phyloP scores from a whole-genome alignment of 2,329 filamentous ascomycete species.

The Cordyceps tenuipes region DNA sequence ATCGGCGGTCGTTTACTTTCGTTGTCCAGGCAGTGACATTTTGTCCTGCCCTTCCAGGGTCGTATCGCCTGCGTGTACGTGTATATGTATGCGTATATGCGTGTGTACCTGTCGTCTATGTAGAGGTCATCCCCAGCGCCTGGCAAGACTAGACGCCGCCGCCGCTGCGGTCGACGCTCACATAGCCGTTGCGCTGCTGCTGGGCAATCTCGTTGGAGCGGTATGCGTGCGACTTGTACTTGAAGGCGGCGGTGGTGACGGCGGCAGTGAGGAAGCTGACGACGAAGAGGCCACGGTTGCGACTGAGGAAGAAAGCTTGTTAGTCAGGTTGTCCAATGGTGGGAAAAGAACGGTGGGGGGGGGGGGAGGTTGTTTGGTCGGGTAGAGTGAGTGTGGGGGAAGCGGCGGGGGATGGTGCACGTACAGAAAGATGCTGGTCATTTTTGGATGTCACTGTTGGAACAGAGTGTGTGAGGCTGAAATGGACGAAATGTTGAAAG shows the following conservation, averaged over 20 bases:
- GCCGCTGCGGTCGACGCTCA: slow-evolving; percentile 45
- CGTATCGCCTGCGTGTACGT: neutral
- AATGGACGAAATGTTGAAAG: neutral
- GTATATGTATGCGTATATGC: neutral
- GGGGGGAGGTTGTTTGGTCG: too few species aligned
- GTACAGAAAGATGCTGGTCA: slow-evolving; percentile 1
- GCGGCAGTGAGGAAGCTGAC: slow-evolving; percentile 23
- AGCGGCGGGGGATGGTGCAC: neutral
- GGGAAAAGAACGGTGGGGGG: too few species aligned
- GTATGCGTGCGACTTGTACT: slow-evolving; percentile 28
- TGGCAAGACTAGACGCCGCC: slow-evolving; percentile 28
- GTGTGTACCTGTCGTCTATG: neutral
- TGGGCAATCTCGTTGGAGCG: slow-evolving; percentile 36
- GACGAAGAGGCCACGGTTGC: slow-evolving; percentile 29
- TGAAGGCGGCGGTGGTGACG: slow-evolving; percentile 21
- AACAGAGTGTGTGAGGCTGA: neutral
- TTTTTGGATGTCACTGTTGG: neutral
- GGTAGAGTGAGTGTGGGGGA: too few species aligned
- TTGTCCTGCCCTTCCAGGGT: neutral
- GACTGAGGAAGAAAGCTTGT: slow-evolving; percentile 20
- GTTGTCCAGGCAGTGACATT: too few species aligned
- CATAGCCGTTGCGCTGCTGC: slow-evolving; percentile 33
- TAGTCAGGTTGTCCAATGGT: too few species aligned
- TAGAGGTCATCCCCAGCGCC: neutral
- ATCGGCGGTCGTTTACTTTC: too few species aligned